Conservation (phyloP, 345 rosid species). For the Camelina hispida region DNA sequence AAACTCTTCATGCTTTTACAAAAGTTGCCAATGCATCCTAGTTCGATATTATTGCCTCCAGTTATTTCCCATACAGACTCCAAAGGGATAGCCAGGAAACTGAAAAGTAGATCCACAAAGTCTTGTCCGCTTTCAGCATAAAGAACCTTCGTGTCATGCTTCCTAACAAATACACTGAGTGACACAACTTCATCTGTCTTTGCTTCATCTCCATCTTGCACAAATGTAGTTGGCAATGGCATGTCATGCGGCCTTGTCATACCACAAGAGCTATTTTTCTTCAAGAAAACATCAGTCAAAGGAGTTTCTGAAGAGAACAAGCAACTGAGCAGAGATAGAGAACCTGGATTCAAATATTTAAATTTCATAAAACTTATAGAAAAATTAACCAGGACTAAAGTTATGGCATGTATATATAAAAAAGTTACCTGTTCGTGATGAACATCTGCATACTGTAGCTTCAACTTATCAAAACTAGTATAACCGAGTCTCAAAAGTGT, state of each 20-base stretch:
- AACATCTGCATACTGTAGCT: too few relatives aligned
- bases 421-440: too few relatives aligned
- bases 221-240: not conserved
- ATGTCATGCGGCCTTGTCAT: not conserved
- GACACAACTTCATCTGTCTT: not conserved
- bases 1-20: not conserved
- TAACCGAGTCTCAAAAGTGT: too few relatives aligned
- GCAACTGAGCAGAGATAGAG: not conserved
- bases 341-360: too few relatives aligned
- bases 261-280: not conserved
- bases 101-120: not conserved
- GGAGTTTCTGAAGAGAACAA: not conserved
- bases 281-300: not conserved
- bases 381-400: too few relatives aligned
- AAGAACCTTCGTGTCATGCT: not conserved
- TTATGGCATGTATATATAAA: too few relatives aligned
- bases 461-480: too few relatives aligned
- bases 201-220: not conserved
- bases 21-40: not conserved
- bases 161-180: not conserved
- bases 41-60: not conserved
- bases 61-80: not conserved
- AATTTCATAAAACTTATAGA: too few relatives aligned
- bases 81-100: not conserved
- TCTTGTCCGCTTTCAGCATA: not conserved